Percentiles rank a stretch among this genome's conserved stretches.
Evolutionary conservation across 2,329 filamentous ascomycete genomes (phyloP).

Genomic region (Trichoderma arundinaceum): DNA sequence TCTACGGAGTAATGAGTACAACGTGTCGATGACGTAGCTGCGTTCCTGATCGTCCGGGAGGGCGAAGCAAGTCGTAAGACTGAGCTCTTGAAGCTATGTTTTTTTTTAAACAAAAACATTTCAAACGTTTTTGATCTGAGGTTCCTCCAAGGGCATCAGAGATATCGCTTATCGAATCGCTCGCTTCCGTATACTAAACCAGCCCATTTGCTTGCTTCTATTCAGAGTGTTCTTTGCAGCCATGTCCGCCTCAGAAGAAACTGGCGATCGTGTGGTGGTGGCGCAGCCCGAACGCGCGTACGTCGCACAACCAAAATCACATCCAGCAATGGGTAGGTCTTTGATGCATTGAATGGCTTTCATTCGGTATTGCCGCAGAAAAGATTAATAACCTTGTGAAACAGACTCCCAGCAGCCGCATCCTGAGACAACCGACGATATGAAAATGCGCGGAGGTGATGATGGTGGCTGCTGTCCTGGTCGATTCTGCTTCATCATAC

Average conservation of each 20-base stretch:
- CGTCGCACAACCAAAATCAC: constrained; percentile 22
- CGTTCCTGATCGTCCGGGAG: constrained; percentile 19
- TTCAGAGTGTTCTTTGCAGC: background rate
- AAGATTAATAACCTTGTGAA: background rate
- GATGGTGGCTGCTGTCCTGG: constrained; percentile 40
- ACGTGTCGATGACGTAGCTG: constrained; percentile 25
- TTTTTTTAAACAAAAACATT: background rate
- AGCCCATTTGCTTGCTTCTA: background rate
- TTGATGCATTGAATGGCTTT: background rate
- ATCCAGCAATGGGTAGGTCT: constrained; percentile 29
- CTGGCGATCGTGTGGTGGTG: background rate
- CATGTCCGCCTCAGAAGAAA: constrained; percentile 15
- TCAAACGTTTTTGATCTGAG: background rate
- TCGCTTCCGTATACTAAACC: background rate
- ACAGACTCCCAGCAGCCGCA: constrained; percentile 34
- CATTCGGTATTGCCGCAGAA: background rate
- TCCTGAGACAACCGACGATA: constrained; percentile 35
- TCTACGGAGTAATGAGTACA: background rate
- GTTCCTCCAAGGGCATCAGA: background rate
- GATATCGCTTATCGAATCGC: background rate
- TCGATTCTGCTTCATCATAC: constrained; percentile 48
- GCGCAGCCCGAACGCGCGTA: constrained; percentile 13
- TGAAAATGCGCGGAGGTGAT: constrained; percentile 41
- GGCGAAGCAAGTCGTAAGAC: constrained; percentile 1
- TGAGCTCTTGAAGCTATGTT: background rate